Evolutionary conservation across 2,329 filamentous ascomycete species (phyloP).

Genomic region (Aaosphaeria pasadenensis): DNA sequence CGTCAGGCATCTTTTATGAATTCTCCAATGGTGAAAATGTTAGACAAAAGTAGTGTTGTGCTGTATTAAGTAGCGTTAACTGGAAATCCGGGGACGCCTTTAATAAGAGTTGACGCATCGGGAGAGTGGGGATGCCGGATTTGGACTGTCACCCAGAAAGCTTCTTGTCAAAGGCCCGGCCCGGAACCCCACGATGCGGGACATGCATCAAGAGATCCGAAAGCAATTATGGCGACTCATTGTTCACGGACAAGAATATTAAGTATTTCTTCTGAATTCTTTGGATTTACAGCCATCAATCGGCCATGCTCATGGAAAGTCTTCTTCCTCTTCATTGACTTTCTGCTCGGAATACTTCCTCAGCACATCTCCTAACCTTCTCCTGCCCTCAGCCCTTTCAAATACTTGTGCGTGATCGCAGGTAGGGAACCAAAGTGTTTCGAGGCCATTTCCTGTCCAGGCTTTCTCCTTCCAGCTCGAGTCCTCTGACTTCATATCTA

Average conservation of each 20-base stretch:
- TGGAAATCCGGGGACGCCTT: no score
- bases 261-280: no score
- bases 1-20: constrained; percentile 17
- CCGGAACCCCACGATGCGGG: no score
- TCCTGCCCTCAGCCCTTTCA: constrained; percentile 21
- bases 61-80: no score
- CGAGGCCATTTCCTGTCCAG: constrained; percentile 45
- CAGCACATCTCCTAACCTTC: constrained; percentile 22
- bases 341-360: constrained; percentile 19
- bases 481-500: constrained; percentile 27
- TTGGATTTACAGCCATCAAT: no score
- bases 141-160: no score
- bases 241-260: no score
- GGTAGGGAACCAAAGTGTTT: constrained; percentile 59
- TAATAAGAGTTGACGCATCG: no score
- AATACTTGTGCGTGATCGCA: constrained; percentile 62
- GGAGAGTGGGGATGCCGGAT: no score
- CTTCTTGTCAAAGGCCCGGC: no score
- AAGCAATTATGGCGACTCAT: no score
- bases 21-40: not conserved
- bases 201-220: no score
- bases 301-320: not conserved
- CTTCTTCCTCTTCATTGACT: constrained; percentile 4
- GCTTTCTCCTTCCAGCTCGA: constrained; percentile 29
- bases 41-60: not conserved